Conservation (phyloP, 169 alveolate species). For the Cyclospora cayetanensis region DNA sequence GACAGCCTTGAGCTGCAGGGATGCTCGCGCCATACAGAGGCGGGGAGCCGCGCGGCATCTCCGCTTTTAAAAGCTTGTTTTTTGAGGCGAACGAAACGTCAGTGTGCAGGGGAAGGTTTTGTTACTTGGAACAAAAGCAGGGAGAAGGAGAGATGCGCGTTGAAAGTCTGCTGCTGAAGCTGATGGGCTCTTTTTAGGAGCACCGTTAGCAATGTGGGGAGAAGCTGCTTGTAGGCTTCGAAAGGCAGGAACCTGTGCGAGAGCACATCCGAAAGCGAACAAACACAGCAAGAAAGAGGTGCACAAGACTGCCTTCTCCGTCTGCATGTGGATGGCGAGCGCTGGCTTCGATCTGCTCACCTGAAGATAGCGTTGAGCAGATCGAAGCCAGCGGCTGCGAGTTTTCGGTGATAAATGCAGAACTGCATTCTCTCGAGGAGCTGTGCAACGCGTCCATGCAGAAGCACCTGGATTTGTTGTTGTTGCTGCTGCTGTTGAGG, state of each 20-base stretch:
- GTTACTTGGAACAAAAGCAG: constrained; percentile 47
- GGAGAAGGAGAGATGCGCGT: background rate
- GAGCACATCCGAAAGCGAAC: background rate
- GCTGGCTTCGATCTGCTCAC: background rate
- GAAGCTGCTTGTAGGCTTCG: background rate
- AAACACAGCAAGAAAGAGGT: background rate
- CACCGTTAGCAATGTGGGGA: constrained; percentile 60
- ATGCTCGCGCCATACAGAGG: too few relatives aligned
- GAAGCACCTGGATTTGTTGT: background rate
- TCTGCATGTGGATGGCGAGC: too few relatives aligned
- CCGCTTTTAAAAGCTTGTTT: too few relatives aligned
- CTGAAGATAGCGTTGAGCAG: constrained; percentile 63
- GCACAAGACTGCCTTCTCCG: background rate
- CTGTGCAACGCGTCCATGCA: background rate
- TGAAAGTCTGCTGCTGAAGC: background rate
- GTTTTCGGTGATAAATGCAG: constrained; percentile 63
- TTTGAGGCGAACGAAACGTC: background rate
- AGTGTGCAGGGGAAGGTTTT: background rate
- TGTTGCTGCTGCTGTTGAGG: constrained; percentile 32
- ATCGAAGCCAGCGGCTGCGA: constrained; percentile 45
- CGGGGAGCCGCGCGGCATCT: too few relatives aligned
- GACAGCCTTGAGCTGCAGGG: too few relatives aligned
- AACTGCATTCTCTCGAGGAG: constrained; percentile 61
- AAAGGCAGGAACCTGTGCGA: constrained; percentile 12
- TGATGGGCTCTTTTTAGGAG: constrained; percentile 61